phyloP scores from a whole-genome alignment of 192 early-diverging fungal species.

The Backusella circina region DNA sequence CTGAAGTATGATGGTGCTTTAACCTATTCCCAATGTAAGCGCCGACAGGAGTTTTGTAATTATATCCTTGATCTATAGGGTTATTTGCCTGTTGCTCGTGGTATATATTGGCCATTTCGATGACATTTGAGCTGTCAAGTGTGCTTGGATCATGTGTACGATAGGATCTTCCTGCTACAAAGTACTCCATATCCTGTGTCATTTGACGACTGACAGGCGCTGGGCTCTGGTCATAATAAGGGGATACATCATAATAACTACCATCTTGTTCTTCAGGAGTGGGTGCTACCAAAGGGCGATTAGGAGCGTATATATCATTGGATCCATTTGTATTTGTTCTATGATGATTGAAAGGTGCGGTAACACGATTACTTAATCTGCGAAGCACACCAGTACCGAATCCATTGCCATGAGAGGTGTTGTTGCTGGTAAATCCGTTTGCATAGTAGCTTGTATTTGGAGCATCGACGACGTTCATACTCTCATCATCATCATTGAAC shows the following conservation, averaged over 20 bases:
- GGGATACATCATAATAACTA: not conserved
- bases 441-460: not conserved
- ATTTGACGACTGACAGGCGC: not conserved
- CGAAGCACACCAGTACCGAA: not conserved
- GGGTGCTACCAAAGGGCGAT: not conserved
- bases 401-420: not conserved
- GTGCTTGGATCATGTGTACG: not conserved
- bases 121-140: not conserved
- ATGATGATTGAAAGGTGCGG: not conserved
- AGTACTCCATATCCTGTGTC: constrained; percentile 6
- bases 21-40: not conserved
- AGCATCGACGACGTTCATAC: not conserved
- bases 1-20: not conserved
- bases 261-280: not conserved
- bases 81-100: not conserved
- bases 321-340: not conserved
- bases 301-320: not conserved
- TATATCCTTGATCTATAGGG: not conserved
- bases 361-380: not conserved
- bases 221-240: not conserved
- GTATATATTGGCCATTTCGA: constrained; percentile 9
- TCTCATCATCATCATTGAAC: constrained; percentile 27
- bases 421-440: not conserved
- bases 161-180: not conserved
- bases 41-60: not conserved